A percentile compares a stretch with the other conserved stretches of the same genome.
Evolutionary conservation across 495 filamentous ascomycete species (phyloP).

Genomic region (Lophiostoma macrostomum): DNA sequence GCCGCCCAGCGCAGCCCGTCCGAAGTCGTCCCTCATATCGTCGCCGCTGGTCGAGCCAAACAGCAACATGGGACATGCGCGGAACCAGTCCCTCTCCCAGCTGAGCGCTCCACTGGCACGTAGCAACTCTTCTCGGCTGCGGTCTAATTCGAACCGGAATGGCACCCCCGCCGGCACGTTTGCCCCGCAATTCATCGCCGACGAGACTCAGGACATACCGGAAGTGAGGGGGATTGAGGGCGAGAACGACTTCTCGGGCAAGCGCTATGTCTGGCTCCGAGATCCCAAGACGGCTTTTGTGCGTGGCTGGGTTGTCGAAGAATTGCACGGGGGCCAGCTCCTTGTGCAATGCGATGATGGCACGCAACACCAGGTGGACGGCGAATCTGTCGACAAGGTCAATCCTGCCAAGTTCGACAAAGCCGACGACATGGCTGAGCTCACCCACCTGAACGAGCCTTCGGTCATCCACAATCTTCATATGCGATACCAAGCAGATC

Average conservation of each 20-base stretch:
- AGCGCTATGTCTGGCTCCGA: constrained; percentile 94
- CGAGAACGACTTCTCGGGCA: constrained; percentile 98
- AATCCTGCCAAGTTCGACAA: constrained; percentile 99
- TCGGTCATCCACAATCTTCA: constrained; percentile 97
- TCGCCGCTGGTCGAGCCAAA: constrained; percentile 48
- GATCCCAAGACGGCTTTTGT: constrained; percentile 85
- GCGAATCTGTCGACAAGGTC: constrained; percentile 91
- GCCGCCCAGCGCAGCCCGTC: constrained; percentile 52
- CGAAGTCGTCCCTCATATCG: constrained; percentile 69
- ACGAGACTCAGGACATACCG: constrained; percentile 62
- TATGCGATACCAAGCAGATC: constrained; percentile 85
- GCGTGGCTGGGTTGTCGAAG: constrained; percentile 85
- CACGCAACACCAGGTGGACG: constrained; percentile 82
- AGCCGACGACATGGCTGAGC: constrained; percentile 97
- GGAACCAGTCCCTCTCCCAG: constrained; percentile 59
- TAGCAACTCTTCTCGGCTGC: constrained; percentile 46
- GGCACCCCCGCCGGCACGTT: constrained; percentile 69
- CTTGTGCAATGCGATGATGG: constrained; percentile 94
- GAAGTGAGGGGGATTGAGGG: constrained; percentile 83
- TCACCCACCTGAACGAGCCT: constrained; percentile 96
- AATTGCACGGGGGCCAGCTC: constrained; percentile 62
- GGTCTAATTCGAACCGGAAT: constrained; percentile 61
- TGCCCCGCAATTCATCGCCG: constrained; percentile 92
- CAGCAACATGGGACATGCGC: constrained; percentile 48
- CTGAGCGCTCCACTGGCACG: constrained; percentile 37